These are phyloP conservation scores for Microsporum canis DNA, from an alignment of 2,329 filamentous ascomycete genomes.

Conservation along the genomic window DNA sequence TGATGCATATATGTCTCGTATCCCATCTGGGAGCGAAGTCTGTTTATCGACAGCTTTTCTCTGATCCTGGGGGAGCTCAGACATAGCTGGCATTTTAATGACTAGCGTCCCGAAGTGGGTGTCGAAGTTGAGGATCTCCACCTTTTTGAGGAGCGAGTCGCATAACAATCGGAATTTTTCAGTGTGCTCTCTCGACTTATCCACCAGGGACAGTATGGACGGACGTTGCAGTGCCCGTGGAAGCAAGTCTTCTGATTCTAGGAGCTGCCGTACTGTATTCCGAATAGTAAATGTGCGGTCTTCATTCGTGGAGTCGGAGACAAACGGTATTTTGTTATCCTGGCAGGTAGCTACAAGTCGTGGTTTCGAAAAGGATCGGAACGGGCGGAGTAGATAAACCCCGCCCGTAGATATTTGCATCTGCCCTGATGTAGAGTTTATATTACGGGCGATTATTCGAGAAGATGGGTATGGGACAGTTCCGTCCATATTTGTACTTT, in stretches of 20 bases:
- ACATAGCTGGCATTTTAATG: not conserved
- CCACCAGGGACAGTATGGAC: conserved; percentile 51
- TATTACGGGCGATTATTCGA: not conserved
- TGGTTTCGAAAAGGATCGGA: conserved; percentile 50
- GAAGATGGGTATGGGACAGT: not conserved
- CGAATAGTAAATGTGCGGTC: conserved; percentile 65
- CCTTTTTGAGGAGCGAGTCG: conserved; percentile 39
- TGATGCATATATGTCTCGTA: conserved; percentile 22
- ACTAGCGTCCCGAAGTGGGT: conserved; percentile 26
- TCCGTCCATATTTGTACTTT: not conserved
- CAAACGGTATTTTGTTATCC: conserved; percentile 57
- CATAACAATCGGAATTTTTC: conserved; percentile 42
- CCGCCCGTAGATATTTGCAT: conserved; percentile 24
- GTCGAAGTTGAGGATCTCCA: conserved; percentile 23
- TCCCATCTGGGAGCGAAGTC: conserved; percentile 18
- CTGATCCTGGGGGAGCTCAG: not conserved
- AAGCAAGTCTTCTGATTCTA: conserved; percentile 43
- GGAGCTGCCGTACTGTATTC: conserved; percentile 66
- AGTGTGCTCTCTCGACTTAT: conserved; percentile 39
- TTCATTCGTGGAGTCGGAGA: conserved; percentile 73
- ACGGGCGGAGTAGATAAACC: conserved; percentile 28
- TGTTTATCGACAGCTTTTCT: not conserved
- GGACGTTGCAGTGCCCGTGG: conserved; percentile 59
- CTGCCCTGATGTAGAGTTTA: not conserved
- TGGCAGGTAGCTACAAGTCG: conserved; percentile 56